Evolutionary conservation across 176 grass and related monocot species (phyloP), one percentile per base, ranked within the genome.

Genomic region (Tillandsia fasciculata): DNA sequence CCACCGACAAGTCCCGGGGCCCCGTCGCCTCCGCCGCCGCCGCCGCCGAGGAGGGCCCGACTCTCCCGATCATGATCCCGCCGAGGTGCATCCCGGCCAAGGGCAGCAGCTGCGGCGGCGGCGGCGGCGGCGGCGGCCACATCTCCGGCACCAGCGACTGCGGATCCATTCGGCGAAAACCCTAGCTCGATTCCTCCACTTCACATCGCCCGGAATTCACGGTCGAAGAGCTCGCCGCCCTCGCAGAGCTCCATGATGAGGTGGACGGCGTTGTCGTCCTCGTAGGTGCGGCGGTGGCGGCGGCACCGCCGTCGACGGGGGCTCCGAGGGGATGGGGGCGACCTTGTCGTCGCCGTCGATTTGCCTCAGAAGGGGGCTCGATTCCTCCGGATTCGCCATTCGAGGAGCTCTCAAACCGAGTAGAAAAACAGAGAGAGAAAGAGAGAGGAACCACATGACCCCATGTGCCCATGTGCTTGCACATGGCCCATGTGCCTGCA

Each of bases 211-310:
- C 22, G 0, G 0, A 59, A 59, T 59, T 59, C 56, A 27, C 91
- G 61, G 70, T 96, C 91, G 11, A 96, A 96, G 47, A 96, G 80
- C 76, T 96, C 91, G 24, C 91, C 91, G 10, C 91, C 91, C 68
- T 90, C 79, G 67, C 91, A 96, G 49, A 96, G 87, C 80, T 96
- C 91, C 91, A 96, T 96, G 15, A 96, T 87, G 48, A 96, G 67
- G 80, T 96, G 82, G 51, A 96, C 91, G 53, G 87, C 91, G 56
- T 65, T 82, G 63, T 90, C 84, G 65, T 96, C 91, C 80, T 96
- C 91, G 77, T 90, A 96, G 0, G 84, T 83, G 75, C n/a, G n/a
- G n/a, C n/a, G n/a, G n/a, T n/a, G n/a, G n/a, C n/a, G n/a, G n/a
- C n/a, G n/a, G n/a, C n/a, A n/a, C n/a, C n/a, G n/a, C n/a, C n/a